These are phyloP conservation scores for Mimosa bimucronata DNA, from an alignment of 306 rosid species.

Conservation along the genomic window DNA sequence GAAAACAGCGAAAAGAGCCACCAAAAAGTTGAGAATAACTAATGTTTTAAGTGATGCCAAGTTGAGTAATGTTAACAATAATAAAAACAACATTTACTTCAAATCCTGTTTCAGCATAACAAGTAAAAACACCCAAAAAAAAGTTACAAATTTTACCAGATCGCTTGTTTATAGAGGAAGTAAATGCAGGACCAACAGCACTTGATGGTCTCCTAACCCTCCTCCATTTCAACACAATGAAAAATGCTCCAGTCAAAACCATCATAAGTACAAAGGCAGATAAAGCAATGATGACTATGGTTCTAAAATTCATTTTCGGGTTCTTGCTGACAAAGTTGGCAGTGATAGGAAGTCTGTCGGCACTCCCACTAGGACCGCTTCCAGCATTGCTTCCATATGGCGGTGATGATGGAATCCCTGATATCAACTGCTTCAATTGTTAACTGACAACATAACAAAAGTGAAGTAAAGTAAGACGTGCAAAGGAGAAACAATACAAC, in stretches of 20 bases:
- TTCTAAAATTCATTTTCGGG: slow-evolving; percentile 65
- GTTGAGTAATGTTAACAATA: slow-evolving; percentile 28
- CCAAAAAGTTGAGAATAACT: slow-evolving; percentile 11
- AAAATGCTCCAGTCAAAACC: slow-evolving; percentile 68
- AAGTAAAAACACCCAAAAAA: slow-evolving; percentile 2
- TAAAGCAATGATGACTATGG: slow-evolving; percentile 64
- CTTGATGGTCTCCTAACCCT: slow-evolving; percentile 69
- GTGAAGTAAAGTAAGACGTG: slow-evolving; percentile 33
- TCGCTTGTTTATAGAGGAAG: slow-evolving; percentile 72
- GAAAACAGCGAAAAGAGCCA: slow-evolving; percentile 13
- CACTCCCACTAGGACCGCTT: slow-evolving; percentile 55
- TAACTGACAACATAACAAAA: slow-evolving; percentile 38
- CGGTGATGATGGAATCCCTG: slow-evolving; percentile 76
- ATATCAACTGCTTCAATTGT: slow-evolving; percentile 48
- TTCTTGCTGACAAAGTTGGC: slow-evolving; percentile 54
- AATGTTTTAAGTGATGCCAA: slow-evolving; percentile 20
- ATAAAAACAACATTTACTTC: slow-evolving; percentile 17
- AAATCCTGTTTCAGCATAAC: slow-evolving; percentile 24
- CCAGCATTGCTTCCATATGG: slow-evolving; percentile 53
- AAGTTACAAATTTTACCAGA: slow-evolving; percentile 57
- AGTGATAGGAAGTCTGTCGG: slow-evolving; percentile 61
- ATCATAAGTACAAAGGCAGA: slow-evolving; percentile 77
- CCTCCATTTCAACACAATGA: slow-evolving; percentile 66
- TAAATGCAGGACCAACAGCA: slow-evolving; percentile 62
- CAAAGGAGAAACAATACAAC: slow-evolving; percentile 35